Evolutionary conservation across 179 eudicot species (phyloP), one percentile per base, ranked within the genome.

Genomic region (Nepenthes alata): DNA sequence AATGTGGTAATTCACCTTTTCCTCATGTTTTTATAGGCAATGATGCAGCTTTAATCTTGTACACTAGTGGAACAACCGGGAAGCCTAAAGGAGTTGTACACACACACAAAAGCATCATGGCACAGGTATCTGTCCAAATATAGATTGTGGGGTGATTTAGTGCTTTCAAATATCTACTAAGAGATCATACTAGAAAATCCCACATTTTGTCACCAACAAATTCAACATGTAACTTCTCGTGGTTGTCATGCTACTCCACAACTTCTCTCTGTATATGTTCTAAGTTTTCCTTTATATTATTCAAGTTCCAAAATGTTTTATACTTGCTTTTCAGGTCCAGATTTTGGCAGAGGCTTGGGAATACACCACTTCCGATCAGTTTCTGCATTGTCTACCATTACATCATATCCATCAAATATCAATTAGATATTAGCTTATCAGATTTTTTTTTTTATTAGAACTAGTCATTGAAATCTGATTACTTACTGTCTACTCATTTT

Each of bases 21-120:
- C 41, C 35, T 35, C 52, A 49, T 34, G 71, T 48, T 35, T 52
- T 58, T 67, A 57, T 72, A 89, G 98, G 77, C 62, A 83, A 82
- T 53, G 82, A 85, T 61, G 91, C 96, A 37, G 99, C 99, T 64
- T 70, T 94, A 53, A 79, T 94, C 66, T 67, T 90, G 48, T 94
- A 94, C 82, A 94, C 99, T 38, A 94, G 99, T 70, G 99, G 99
- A 66, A 94, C 99, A 61, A 94, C 99, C 35, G 99, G 99, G 49
- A 94, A 90, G 75, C 99, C 99, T 44, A 94, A 94, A 84, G 99
- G 99, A 61, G 99, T 81, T 69, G 90, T 94, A 62, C 99, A 94
- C 78, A 90, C 99, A 37, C 99, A 94, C 68, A 75, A 62, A 61
- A 80, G 96, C 69, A 77, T 94, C 53, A 69, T 83, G 72, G 83